Percentiles rank a stretch among this genome's conserved stretches.
Evolutionary conservation across 805 yeast species (phyloP).

Genomic region (Limtongia smithiae): DNA sequence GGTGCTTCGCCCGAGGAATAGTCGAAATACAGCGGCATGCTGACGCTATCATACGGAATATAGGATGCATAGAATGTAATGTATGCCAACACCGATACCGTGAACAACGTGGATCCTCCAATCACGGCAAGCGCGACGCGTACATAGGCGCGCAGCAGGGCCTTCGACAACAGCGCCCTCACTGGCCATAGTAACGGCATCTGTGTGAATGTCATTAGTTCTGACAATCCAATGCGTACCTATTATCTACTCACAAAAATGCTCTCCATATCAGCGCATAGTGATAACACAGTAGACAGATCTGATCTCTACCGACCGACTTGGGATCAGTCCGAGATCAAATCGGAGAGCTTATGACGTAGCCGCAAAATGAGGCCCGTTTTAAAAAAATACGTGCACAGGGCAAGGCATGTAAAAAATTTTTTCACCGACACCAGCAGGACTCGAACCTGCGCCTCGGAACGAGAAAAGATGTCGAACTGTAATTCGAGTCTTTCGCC

Average conservation of each 20-base stretch:
- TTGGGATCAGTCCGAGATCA: no score
- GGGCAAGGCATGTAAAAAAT: no score
- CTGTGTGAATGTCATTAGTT: not conserved
- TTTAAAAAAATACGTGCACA: no score
- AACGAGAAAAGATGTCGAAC: slow-evolving; percentile 31
- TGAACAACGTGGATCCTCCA: slow-evolving; percentile 5
- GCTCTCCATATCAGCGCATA: not conserved
- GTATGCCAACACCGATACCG: slow-evolving; percentile 15
- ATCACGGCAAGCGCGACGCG: slow-evolving; percentile 11
- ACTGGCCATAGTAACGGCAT: slow-evolving; percentile 2
- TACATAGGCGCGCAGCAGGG: slow-evolving; percentile 16
- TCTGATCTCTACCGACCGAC: no score
- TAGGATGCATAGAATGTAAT: slow-evolving; percentile 18
- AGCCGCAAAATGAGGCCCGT: no score
- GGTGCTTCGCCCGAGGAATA: slow-evolving; percentile 9
- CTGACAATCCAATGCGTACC: no score
- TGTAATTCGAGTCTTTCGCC: slow-evolving; percentile 33
- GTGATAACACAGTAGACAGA: no score
- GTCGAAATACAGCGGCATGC: slow-evolving; percentile 21
- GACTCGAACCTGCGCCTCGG: slow-evolving; percentile 35
- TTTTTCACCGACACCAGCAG: slow-evolving; percentile 33
- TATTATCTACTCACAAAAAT: no score
- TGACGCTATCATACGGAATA: slow-evolving; percentile 21
- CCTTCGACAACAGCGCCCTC: slow-evolving; percentile 12
- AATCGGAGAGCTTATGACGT: no score